phyloP scores from a whole-genome alignment of 108 stramenopile species.

The Aureococcus anophagefferens region DNA sequence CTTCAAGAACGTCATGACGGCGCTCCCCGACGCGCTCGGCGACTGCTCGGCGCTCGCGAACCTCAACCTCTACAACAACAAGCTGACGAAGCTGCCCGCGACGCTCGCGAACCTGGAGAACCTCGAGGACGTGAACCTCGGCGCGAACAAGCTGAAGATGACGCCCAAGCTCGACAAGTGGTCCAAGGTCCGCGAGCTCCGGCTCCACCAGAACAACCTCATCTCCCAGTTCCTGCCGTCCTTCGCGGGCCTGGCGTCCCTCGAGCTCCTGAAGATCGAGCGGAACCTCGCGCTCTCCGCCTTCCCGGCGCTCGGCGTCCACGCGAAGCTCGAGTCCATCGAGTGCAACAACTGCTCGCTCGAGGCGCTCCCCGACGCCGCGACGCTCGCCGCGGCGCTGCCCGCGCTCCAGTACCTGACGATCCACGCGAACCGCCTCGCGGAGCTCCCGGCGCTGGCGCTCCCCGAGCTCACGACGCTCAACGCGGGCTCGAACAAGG shows the following conservation, averaged over 20 bases:
- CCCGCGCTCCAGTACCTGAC: no score
- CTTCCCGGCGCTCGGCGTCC: no score
- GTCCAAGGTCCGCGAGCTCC: background rate
- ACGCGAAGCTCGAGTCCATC: no score
- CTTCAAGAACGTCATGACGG: slow-evolving; percentile 9
- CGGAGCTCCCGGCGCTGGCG: no score
- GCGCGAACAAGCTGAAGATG: slow-evolving; percentile 12
- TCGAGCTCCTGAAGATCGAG: no score
- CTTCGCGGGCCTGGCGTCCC: slow-evolving; percentile 7
- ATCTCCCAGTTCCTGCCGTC: background rate
- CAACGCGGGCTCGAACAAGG: no score
- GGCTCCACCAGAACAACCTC: slow-evolving; percentile 7
- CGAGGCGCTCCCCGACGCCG: no score
- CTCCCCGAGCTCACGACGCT: no score
- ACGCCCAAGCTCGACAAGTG: background rate
- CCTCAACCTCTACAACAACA: slow-evolving; percentile 20
- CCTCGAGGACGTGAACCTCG: slow-evolving; percentile 11
- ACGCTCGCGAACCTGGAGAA: background rate
- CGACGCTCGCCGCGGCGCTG: no score
- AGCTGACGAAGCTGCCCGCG: slow-evolving; percentile 8
- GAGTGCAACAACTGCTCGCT: no score
- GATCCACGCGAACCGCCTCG: no score
- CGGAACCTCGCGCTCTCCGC: no score
- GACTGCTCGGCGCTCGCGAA: slow-evolving; percentile 1
- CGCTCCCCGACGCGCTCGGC: slow-evolving; percentile 7